Base-by-base conservation (phyloP, 108 stramenopile genomes). In the Cyclostephanos tholiformis region DNA sequence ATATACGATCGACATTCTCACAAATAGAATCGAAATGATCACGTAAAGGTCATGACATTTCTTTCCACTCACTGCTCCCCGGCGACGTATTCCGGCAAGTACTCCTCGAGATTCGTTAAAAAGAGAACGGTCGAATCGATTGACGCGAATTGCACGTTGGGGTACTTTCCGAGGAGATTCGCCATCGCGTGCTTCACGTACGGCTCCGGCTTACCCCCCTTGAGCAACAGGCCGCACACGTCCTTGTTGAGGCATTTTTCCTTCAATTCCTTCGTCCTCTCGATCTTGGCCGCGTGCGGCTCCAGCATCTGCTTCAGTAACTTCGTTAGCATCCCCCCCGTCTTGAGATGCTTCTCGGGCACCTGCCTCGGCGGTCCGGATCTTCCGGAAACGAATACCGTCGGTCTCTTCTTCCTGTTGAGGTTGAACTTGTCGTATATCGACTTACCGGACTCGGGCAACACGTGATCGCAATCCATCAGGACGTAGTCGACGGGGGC, bases 241-340 rank as follows among this genome's bases (percentile, higher is more conserved):
- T 88, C 85, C 77, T 91, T 90, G 56, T 91, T 87, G 22, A 94
- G 60, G 80, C 93, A 94, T 77, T 94, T 94, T 51, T 85, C 67
- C 71, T 88, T 80, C 70, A 94, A 68, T 75, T 91, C 93, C 68
- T 90, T 88, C 6, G 93, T 89, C 38, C 88, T 94, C 77, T 94
- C 93, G 67, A 94, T 91, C 75, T 94, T 94, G 35, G 88, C 90
- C n/a, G 89, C 90, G 53, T 85, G 85, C 13, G 88, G 89, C 67
- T 88, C 90, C 49, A 94, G 57, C 77, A 91, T 80, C 29, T 82
- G 82, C 56, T 87, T 86, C 29, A 94, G 52, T 20, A 85, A 67
- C 71, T 94, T 94, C 4, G 87, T 88, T 12, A 94, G 79, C 90
- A 91, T 91, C 25, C 74, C 60, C 11, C 93, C 92, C 19, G 93